Evolutionary conservation across 2,329 filamentous ascomycete species (phyloP).

Genomic region (Calonectria crousiana): DNA sequence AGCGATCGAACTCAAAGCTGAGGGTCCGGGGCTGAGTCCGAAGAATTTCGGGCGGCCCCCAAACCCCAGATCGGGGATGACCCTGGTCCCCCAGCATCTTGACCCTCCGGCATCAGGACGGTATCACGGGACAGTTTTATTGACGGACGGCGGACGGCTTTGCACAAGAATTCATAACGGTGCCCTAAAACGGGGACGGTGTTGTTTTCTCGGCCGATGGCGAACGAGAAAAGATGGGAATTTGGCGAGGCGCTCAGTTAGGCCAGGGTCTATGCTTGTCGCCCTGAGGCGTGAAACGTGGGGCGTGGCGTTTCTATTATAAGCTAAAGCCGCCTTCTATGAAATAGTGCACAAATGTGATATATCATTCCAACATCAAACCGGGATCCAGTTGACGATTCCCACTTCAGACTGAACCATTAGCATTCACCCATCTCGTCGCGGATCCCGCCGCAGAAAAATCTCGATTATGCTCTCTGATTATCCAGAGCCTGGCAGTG

Average conservation of each 20-base stretch:
- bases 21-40: conserved; percentile 14
- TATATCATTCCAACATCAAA: conserved; percentile 34
- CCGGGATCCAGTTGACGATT: conserved; percentile 29
- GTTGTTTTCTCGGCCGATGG: conserved; percentile 45
- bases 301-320: conserved; percentile 31
- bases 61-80: conserved; percentile 16
- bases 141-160: conserved; percentile 24
- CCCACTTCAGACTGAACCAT: conserved; percentile 35
- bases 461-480: conserved; percentile 39
- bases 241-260: conserved; percentile 23
- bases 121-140: conserved; percentile 40
- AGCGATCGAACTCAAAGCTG: not conserved
- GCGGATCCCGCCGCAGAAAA: conserved; percentile 30
- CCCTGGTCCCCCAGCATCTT: conserved; percentile 32
- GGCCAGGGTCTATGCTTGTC: conserved; percentile 20
- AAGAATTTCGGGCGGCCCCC: conserved; percentile 19
- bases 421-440: conserved; percentile 39
- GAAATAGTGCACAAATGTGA: conserved; percentile 35
- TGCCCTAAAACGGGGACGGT: conserved; percentile 37
- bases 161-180: conserved; percentile 38
- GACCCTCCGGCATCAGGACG: conserved; percentile 33
- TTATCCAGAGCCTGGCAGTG: conserved; percentile 10
- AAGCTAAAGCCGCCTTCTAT: conserved; percentile 36
- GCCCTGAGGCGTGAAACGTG: conserved; percentile 11
- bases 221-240: conserved; percentile 41